Percentiles rank a stretch among this genome's conserved stretches.
phyloP scores from a whole-genome alignment of 2,329 filamentous ascomycete genomes.

The Colletotrichum sp. region DNA sequence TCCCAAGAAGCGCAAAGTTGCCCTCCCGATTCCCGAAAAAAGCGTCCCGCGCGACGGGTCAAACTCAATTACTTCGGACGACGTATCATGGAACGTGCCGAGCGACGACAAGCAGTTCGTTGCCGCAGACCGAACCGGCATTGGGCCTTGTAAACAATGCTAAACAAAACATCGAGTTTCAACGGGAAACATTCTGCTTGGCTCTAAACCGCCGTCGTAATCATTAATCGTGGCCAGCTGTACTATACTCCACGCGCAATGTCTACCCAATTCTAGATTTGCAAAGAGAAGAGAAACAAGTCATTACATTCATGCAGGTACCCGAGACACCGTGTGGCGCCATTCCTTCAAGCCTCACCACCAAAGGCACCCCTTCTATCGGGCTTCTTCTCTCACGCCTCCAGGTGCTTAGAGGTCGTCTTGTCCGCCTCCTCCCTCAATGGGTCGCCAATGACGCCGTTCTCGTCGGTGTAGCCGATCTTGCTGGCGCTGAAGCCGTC shows the following conservation, averaged over 20 bases:
- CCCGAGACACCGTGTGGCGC: neutral
- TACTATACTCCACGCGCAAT: neutral
- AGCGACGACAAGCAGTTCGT: neutral
- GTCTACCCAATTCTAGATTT: neutral
- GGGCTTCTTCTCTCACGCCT: neutral
- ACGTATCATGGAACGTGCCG: neutral
- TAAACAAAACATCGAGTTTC: neutral
- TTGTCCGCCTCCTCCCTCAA: slow-evolving; percentile 1
- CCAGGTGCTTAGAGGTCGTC: slow-evolving; percentile 10
- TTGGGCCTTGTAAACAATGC: neutral
- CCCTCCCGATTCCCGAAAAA: neutral
- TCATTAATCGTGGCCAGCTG: neutral
- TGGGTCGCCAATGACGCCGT: slow-evolving; percentile 11
- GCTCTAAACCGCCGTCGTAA: neutral
- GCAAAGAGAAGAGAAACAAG: neutral
- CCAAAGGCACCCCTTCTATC: neutral
- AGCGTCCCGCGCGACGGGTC: neutral
- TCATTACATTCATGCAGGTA: neutral
- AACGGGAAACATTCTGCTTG: neutral
- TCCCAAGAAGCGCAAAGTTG: neutral
- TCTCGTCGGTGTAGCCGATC: slow-evolving; percentile 11
- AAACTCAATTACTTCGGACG: neutral
- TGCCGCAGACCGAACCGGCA: neutral
- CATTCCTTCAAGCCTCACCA: neutral
- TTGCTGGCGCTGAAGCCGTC: slow-evolving; percentile 15